These are phyloP conservation scores for Paecilomyces dactylethromorphus DNA, from an alignment of 2,329 filamentous ascomycete genomes.

Conservation along the genomic window DNA sequence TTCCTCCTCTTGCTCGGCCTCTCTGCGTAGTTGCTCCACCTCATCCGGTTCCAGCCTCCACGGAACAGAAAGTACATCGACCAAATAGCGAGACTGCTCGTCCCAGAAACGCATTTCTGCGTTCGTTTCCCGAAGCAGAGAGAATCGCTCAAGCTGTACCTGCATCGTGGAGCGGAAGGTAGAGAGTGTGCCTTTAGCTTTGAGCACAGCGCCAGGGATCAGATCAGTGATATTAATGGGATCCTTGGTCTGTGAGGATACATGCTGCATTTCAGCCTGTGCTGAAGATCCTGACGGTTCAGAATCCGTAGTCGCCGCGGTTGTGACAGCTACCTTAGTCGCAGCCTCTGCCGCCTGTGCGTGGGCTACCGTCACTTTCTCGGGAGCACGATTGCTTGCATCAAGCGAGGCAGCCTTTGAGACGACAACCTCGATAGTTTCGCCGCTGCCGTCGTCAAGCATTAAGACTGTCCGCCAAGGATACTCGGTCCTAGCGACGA, in stretches of 20 bases:
- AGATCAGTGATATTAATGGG: slow-evolving; percentile 41
- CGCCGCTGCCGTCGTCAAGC: slow-evolving; percentile 57
- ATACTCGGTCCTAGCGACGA: slow-evolving; percentile 56
- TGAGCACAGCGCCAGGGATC: slow-evolving; percentile 46
- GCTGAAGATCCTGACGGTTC: not conserved
- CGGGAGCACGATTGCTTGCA: slow-evolving; percentile 9
- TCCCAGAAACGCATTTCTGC: slow-evolving; percentile 50
- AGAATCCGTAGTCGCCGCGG: slow-evolving; percentile 32
- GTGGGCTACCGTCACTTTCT: not conserved
- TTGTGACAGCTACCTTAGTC: slow-evolving; percentile 13
- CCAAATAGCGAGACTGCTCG: slow-evolving; percentile 43
- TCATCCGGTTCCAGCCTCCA: slow-evolving; percentile 46
- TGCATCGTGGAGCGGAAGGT: slow-evolving; percentile 47
- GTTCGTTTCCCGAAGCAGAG: slow-evolving; percentile 43
- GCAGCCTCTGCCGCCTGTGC: slow-evolving; percentile 1
- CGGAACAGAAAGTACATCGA: slow-evolving; percentile 44
- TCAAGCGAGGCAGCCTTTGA: slow-evolving; percentile 22
- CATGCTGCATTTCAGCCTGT: slow-evolving; percentile 6
- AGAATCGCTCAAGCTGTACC: slow-evolving; percentile 48
- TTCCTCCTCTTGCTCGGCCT: slow-evolving; percentile 34
- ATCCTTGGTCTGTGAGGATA: slow-evolving; percentile 23
- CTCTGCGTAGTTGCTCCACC: slow-evolving; percentile 34
- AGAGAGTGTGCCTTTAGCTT: slow-evolving; percentile 51
- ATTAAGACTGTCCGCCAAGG: slow-evolving; percentile 47
- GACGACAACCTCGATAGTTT: slow-evolving; percentile 50